Evolutionary conservation across 1,139 yeast species (phyloP), one percentile per base, ranked within the genome.

Genomic region (Entelexis paramagnoliae): DNA sequence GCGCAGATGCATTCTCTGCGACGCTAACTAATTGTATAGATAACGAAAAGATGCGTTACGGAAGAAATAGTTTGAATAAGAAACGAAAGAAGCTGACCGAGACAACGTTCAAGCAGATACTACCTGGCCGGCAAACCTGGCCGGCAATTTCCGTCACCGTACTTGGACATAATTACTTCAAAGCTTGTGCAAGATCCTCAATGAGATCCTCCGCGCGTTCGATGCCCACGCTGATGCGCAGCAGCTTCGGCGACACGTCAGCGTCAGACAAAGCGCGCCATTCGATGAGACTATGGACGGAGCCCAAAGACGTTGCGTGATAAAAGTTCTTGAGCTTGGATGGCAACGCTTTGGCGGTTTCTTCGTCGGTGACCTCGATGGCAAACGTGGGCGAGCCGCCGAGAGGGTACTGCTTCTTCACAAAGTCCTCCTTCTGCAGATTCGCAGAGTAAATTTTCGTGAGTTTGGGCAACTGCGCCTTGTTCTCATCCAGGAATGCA

Each of bases 281-380:
- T 67, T 89, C 96, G 55, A 88, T 79, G 61, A 88, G 72, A 51
- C 94, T 83, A 66, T 89, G 96, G 7, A 84, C 86, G n/a, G 96
- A 95, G 36, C 96, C 96, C 32, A 89, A 72, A 7, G 95, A 85
- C 0, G 96, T 88, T 2, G 96, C 95, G 67, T 89, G 96, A 57
- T 81, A 81, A 69, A 88, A 87, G 56, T 77, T 76, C 59, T 79
- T 76, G 55, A 88, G 71, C 57, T 74, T 77, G 1, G 81, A 71
- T 3, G 96, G 95, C 13, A 89, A 70, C 2, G 60, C 52, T 58
- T 74, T 77, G 0, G 96, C 96, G 24, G 72, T 67, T 9, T 77
- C 76, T 51, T 71, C 76, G 17, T 72, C 64, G 6, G 66, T 63
- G 34, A 84, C 68, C 36, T 73, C 76, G 44, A 89, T 75, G 0